These are phyloP conservation scores for Ogataea neopini DNA, from an alignment of 805 yeast genomes.

Conservation along the genomic window DNA sequence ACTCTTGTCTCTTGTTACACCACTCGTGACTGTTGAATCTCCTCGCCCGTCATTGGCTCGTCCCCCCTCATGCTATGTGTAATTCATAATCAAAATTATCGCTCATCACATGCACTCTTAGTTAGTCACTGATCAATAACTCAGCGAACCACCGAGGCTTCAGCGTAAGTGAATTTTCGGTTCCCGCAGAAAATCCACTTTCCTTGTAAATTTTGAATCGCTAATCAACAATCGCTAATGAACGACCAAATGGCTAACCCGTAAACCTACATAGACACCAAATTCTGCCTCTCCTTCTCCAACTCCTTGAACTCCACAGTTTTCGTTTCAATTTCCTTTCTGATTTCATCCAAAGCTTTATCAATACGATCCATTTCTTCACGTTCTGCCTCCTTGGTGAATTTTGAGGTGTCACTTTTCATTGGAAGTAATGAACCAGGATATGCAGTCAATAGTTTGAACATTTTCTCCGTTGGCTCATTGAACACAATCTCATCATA, in stretches of 20 bases:
- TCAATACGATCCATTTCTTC: slow-evolving; percentile 64
- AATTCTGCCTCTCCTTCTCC: slow-evolving; percentile 33
- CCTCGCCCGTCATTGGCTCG: background rate
- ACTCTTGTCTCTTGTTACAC: too few species aligned
- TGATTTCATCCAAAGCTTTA: slow-evolving; percentile 33
- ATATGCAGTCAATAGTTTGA: slow-evolving; percentile 68
- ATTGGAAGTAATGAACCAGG: slow-evolving; percentile 58
- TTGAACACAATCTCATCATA: slow-evolving; percentile 93
- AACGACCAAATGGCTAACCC: too few species aligned
- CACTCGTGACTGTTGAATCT: background rate
- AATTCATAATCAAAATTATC: background rate
- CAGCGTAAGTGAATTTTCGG: too few species aligned
- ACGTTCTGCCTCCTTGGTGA: slow-evolving; percentile 52
- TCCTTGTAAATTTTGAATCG: too few species aligned
- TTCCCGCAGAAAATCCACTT: too few species aligned
- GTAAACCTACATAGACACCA: slow-evolving; percentile 24
- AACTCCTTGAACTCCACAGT: slow-evolving; percentile 29
- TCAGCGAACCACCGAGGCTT: too few species aligned
- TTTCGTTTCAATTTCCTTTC: slow-evolving; percentile 26
- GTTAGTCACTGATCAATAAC: too few species aligned
- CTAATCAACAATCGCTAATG: too few species aligned
- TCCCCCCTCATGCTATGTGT: slow-evolving; percentile 5
- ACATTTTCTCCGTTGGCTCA: slow-evolving; percentile 91
- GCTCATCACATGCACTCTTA: background rate
- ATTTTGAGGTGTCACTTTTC: slow-evolving; percentile 29